Evolutionary conservation across 345 rosid species (phyloP), one percentile per base, ranked within the genome.

Genomic region (Kernera saxatilis): DNA sequence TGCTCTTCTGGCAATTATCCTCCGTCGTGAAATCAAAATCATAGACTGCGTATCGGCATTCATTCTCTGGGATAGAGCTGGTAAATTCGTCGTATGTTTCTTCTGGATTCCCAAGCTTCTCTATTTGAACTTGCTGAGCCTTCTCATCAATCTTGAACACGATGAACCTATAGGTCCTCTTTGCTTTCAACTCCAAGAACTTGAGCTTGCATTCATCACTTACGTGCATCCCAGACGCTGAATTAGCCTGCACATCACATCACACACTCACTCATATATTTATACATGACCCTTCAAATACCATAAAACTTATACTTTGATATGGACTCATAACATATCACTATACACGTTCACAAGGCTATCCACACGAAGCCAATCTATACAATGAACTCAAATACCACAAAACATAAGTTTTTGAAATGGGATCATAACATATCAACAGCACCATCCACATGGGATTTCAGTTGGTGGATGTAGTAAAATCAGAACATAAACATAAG

Each of bases 1-100:
- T 89, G 88, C 92, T 87, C 74, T 89, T 89, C 74, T 87, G 88
- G 55, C 86, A 83, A 17, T 87, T 85, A 70, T 89, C 96, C n/a
- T 76, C 55, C 0, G 93, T 87, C 1, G 83, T 87, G 80, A 87
- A 89, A 62, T 89, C 93, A 5, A 83, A 82, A 46, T 89, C 96
- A 25, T 63, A 87, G 54, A 89, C 91, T 6, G 93, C 93, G 10
- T 89, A 89, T 27, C 96, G 83, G 35, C 93, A 89, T 78, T 89
- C 91, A 7, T 83, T 32, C 4, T 79, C 65, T 0, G 96, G 96
- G 25, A 89, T 69, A 25, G 78, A 76, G 52, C 66, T 70, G 17
- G 82, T 65, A 30, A 87, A 87, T 55, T 82, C 86, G 1, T 87
- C 92, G n/a, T 87, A 89, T 45, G 76, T 83, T 32, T 74, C 84